Percentiles rank a stretch among this genome's conserved stretches.
Conservation (phyloP, 768 basidiomycete species). For the Pulveroboletus sp. region DNA sequence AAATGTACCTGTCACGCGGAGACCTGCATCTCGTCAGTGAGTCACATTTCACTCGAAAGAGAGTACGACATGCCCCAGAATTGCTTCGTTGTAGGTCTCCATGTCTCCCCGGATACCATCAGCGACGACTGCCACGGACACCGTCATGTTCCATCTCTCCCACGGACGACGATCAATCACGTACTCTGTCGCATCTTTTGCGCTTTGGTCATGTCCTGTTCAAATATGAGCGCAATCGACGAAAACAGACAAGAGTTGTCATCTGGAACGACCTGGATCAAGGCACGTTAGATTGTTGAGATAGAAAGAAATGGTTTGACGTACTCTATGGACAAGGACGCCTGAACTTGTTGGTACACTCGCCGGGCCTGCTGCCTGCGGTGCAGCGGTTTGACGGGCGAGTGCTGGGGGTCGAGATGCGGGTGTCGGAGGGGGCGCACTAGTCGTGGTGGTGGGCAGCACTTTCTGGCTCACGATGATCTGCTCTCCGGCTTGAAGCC, state of each 20-base stretch:
- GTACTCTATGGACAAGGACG: constrained; percentile 71
- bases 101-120: constrained; percentile 73
- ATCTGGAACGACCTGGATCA: constrained; percentile 78
- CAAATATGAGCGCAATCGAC: constrained; percentile 80
- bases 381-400: constrained; percentile 10
- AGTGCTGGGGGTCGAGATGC: constrained; percentile 15
- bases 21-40: constrained; percentile 35
- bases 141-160: constrained; percentile 5
- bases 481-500: constrained; percentile 78
- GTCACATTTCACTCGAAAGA: neutral
- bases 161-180: constrained; percentile 14
- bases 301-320: neutral
- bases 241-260: constrained; percentile 97
- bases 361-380: constrained; percentile 42
- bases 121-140: constrained; percentile 64
- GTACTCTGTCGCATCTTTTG: constrained; percentile 70
- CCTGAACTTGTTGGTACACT: constrained; percentile 61
- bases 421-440: constrained; percentile 6
- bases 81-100: constrained; percentile 76
- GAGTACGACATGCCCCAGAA: constrained; percentile 66
- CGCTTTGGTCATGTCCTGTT: constrained; percentile 75
- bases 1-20: constrained; percentile 67
- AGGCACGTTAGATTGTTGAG: constrained; percentile 1
- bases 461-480: constrained; percentile 65
- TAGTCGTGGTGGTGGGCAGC: constrained; percentile 13